Evolutionary conservation across 768 basidiomycete genomes (phyloP), one percentile per base, ranked within the genome.

Genomic region (Jaapia argillacea): DNA sequence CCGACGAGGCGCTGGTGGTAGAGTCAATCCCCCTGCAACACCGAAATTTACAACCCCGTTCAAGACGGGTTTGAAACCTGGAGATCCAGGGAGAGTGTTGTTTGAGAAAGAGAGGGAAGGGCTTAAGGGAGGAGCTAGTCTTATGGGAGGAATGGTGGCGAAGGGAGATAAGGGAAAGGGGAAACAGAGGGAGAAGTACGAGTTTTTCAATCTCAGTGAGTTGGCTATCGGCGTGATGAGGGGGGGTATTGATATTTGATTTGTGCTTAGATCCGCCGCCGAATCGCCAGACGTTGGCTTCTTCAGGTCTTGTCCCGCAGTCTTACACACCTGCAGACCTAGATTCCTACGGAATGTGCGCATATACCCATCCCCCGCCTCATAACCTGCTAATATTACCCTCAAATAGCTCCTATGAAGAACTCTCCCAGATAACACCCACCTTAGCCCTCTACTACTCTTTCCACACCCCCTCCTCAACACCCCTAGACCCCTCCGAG

Each of bases 371-470:
- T n/a, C n/a, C n/a, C n/a, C n/a, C n/a, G n/a, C n/a, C n/a, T n/a
- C n/a, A n/a, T n/a, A n/a, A n/a, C n/a, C n/a, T n/a, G n/a, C n/a
- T n/a, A n/a, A n/a, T n/a, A n/a, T n/a, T n/a, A n/a, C n/a, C n/a
- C n/a, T n/a, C n/a, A n/a, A n/a, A n/a, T n/a, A n/a, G n/a, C n/a
- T n/a, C n/a, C n/a, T n/a, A 33, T 14, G 48, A 58, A 23, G 77
- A 74, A 46, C 64, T 85, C 2, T 54, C 55, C 20, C 71, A 74
- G 52, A 74, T 85, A 36, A 74, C 72, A 1, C 79, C 74, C 1
- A 55, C 61, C 5, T 63, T 68, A 24, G 82, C 82, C 0, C 51
- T 66, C 21, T 78, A 75, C 54, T 85, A 84, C 50, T 59, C 71
- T 21, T 85, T 85, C 53, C 64, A 73, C 51, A 66, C 68, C 0